Percentiles rank a stretch among this genome's conserved stretches.
These are phyloP conservation scores for Fusarium stilboides DNA, from an alignment of 2,329 filamentous ascomycete species.

Conservation along the genomic window DNA sequence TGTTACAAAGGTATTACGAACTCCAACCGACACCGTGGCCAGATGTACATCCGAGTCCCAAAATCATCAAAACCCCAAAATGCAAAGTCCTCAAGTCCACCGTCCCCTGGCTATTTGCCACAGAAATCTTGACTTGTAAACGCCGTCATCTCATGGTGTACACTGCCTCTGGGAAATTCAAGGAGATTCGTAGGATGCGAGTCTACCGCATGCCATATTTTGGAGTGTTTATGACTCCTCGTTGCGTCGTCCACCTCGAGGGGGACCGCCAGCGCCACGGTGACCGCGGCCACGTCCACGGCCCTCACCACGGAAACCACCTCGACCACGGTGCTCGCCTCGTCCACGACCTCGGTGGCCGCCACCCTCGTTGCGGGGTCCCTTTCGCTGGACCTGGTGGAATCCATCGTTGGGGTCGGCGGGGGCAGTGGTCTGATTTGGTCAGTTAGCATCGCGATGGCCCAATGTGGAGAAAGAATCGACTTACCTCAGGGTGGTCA, in stretches of 20 bases:
- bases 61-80: constrained; percentile 54
- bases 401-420: constrained; percentile 75
- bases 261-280: constrained; percentile 54
- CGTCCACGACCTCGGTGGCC: constrained; percentile 62
- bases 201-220: constrained; percentile 47
- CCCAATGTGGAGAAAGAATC: neutral
- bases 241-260: constrained; percentile 56
- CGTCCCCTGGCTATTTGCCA: constrained; percentile 47
- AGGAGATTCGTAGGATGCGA: constrained; percentile 50
- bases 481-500: constrained; percentile 74
- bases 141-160: constrained; percentile 61
- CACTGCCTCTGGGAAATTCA: constrained; percentile 54
- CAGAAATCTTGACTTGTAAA: constrained; percentile 52
- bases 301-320: constrained; percentile 65
- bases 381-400: constrained; percentile 77
- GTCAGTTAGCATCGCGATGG: constrained; percentile 21
- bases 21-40: constrained; percentile 50
- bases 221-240: constrained; percentile 57
- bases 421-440: constrained; percentile 53
- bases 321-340: constrained; percentile 67
- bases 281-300: constrained; percentile 61
- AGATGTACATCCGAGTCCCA: constrained; percentile 49
- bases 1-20: constrained; percentile 51
- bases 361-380: constrained; percentile 66
- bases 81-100: constrained; percentile 48